Conservation (phyloP, 306 rosid genomes). For the Astragalus membranaceus region DNA sequence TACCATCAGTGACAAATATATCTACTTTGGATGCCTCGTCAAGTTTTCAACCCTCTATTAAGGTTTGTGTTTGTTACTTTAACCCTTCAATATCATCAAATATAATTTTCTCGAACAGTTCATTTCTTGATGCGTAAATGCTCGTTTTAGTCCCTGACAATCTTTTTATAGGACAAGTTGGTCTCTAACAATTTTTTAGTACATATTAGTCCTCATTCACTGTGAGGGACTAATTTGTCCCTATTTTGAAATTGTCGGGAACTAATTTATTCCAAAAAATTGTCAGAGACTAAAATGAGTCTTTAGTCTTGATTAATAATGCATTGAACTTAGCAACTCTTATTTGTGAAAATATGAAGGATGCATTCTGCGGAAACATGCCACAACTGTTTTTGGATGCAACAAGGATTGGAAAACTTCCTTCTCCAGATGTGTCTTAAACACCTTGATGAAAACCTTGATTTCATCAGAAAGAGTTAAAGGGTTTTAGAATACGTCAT, state of each 20-base stretch:
- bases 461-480: constrained; percentile 3
- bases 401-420: constrained; percentile 28
- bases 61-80: constrained; percentile 32
- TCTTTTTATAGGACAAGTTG: too few species aligned
- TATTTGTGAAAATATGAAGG: constrained; percentile 35
- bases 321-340: constrained; percentile 7
- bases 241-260: too few species aligned
- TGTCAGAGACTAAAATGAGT: too few species aligned
- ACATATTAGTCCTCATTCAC: too few species aligned
- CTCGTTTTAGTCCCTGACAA: too few species aligned
- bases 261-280: too few species aligned
- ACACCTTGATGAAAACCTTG: constrained; percentile 14
- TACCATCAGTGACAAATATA: constrained; percentile 36
- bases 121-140: too few species aligned
- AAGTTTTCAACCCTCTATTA: constrained; percentile 36
- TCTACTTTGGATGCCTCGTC: constrained; percentile 36
- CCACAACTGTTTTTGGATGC: constrained; percentile 35
- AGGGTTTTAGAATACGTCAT: constrained; percentile 13
- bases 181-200: too few species aligned
- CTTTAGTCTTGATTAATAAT: too few species aligned
- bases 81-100: constrained; percentile 27
- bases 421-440: constrained; percentile 36
- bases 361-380: constrained; percentile 25
- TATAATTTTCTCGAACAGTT: constrained; percentile 20
- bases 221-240: too few species aligned